These are phyloP conservation scores for Macroventuria anomochaeta DNA, from an alignment of 2,329 filamentous ascomycete genomes.

Conservation along the genomic window DNA sequence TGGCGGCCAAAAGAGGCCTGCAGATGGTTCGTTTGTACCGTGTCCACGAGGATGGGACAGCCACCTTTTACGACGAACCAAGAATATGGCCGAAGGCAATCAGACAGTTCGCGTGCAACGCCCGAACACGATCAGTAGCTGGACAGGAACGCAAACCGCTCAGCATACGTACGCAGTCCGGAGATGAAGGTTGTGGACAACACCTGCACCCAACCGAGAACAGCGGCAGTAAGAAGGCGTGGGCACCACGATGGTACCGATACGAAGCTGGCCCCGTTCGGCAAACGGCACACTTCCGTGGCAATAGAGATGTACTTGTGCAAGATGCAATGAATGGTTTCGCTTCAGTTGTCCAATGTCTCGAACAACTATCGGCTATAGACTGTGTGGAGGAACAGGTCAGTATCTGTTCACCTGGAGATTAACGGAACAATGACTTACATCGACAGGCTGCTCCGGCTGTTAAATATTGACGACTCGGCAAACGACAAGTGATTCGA, in stretches of 20 bases:
- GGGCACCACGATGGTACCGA: constrained; percentile 19
- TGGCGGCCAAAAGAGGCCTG: constrained; percentile 26
- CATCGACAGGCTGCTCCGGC: not conserved
- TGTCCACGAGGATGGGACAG: constrained; percentile 39
- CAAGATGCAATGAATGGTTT: constrained; percentile 30
- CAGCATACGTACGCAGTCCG: constrained; percentile 24
- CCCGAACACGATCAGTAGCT: constrained; percentile 16
- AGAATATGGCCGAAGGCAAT: constrained; percentile 20
- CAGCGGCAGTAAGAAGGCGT: constrained; percentile 16
- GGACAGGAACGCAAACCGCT: not conserved
- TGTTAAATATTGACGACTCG: not conserved
- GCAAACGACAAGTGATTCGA: not conserved
- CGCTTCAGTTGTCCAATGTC: constrained; percentile 24
- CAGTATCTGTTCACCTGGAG: constrained; percentile 23
- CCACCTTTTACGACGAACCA: constrained; percentile 31
- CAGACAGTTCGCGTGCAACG: not conserved
- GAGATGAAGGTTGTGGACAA: not conserved
- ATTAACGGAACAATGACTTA: constrained; percentile 4
- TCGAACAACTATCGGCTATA: constrained; percentile 23
- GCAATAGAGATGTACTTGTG: constrained; percentile 28
- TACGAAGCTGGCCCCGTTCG: constrained; percentile 22
- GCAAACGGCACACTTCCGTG: constrained; percentile 37
- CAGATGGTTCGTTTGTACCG: constrained; percentile 36
- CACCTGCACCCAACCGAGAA: not conserved
- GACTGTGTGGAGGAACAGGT: constrained; percentile 23